Conservation (phyloP, 371 early-diverging fungal species). For the Rhizomucor miehei region DNA sequence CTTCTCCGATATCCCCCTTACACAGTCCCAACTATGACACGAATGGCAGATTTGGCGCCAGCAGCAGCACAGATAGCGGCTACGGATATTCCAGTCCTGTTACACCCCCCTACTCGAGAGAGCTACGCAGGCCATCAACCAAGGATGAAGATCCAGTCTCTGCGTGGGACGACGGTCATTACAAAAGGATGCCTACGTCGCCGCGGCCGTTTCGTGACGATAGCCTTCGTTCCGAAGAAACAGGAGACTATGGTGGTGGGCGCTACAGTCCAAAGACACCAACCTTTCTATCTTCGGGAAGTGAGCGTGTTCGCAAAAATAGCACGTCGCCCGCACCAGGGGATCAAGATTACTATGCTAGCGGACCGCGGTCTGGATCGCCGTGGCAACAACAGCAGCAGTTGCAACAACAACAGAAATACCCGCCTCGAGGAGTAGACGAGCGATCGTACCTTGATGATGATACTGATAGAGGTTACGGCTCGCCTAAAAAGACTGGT, state of each 20-base stretch:
- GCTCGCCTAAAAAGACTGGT: neutral
- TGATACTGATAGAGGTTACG: neutral
- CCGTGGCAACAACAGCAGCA: conserved; percentile 6
- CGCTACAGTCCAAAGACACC: conserved; percentile 14
- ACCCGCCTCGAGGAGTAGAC: neutral
- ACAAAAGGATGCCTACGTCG: no score
- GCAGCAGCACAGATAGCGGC: neutral
- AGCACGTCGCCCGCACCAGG: conserved; percentile 37
- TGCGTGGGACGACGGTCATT: neutral
- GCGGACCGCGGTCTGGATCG: conserved; percentile 2
- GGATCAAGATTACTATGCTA: conserved; percentile 2
- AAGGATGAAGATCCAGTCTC: conserved; percentile 2
- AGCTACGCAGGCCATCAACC: conserved; percentile 12
- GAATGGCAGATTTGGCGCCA: neutral
- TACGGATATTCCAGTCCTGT: conserved; percentile 12
- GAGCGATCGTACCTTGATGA: neutral
- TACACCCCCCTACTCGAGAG: conserved; percentile 27
- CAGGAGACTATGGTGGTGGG: conserved; percentile 3
- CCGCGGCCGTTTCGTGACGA: neutral
- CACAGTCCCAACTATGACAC: conserved; percentile 17
- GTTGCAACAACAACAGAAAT: neutral
- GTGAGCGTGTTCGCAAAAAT: conserved; percentile 31
- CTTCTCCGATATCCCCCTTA: conserved; percentile 16
- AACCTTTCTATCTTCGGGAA: conserved; percentile 6
- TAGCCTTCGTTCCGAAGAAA: conserved; percentile 5